Evolutionary conservation across 1,139 yeast species (phyloP).

Genomic region (Arxiozyma bovina): DNA sequence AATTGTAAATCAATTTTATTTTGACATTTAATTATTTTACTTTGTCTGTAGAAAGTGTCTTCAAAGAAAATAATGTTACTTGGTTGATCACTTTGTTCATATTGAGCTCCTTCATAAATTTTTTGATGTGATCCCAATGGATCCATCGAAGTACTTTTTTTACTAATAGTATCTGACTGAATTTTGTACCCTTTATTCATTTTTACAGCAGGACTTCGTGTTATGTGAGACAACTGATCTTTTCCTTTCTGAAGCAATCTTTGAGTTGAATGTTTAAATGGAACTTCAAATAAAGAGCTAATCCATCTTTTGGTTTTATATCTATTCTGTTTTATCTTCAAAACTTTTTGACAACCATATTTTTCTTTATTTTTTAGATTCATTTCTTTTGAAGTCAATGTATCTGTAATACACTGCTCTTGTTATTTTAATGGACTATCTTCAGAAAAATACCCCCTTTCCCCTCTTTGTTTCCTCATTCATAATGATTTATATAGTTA

Average conservation of each 20-base stretch:
- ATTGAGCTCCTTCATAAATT: too few relatives aligned
- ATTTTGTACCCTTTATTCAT: neutral
- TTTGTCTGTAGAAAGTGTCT: neutral
- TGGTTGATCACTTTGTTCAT: neutral
- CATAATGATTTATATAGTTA: too few relatives aligned
- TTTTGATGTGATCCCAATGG: neutral
- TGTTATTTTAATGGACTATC: too few relatives aligned
- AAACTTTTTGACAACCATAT: neutral
- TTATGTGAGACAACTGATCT: neutral
- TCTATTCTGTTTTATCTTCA: neutral
- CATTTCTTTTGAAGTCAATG: too few relatives aligned
- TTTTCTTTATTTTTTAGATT: too few relatives aligned
- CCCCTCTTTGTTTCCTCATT: too few relatives aligned
- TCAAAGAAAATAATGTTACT: neutral
- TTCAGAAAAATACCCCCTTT: too few relatives aligned
- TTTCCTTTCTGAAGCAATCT: neutral
- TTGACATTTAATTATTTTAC: neutral
- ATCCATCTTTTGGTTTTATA: neutral
- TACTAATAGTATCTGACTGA: neutral
- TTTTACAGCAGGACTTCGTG: neutral
- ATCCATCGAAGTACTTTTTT: neutral
- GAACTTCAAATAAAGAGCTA: neutral
- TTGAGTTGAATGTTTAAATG: neutral
- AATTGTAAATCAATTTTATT: neutral
- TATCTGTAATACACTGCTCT: too few relatives aligned